A percentile compares a stretch with the other conserved stretches of the same genome.
Evolutionary conservation across 2,329 filamentous ascomycete species (phyloP).

Genomic region (Colletotrichum sp.): DNA sequence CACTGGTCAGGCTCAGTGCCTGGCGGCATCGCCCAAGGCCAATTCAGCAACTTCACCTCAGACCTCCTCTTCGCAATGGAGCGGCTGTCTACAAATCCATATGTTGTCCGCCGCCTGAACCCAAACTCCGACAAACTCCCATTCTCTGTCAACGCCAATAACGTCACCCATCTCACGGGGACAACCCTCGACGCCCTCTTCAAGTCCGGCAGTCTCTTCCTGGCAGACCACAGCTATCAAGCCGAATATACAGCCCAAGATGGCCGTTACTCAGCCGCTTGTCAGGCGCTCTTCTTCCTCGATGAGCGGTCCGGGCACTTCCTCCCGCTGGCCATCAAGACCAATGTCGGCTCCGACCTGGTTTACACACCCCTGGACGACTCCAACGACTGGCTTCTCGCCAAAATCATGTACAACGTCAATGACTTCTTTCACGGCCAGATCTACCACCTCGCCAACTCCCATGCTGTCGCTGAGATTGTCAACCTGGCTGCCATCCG

Average conservation of each 20-base stretch:
- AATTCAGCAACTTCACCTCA: background rate
- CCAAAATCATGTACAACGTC: constrained; percentile 53
- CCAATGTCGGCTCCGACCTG: background rate
- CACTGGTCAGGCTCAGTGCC: constrained; percentile 44
- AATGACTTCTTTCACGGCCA: constrained; percentile 52
- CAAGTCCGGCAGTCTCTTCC: background rate
- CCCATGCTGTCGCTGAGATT: constrained; percentile 48
- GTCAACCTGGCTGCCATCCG: constrained; percentile 49
- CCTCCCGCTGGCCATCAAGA: background rate
- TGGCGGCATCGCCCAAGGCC: constrained; percentile 22
- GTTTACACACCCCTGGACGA: constrained; percentile 52
- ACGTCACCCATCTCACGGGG: background rate
- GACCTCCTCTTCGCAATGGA: background rate
- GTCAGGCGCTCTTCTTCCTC: background rate
- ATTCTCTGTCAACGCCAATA: background rate
- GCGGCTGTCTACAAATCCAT: background rate
- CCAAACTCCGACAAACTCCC: background rate
- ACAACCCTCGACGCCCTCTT: background rate
- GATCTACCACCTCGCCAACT: constrained; percentile 47
- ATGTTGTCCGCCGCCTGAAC: background rate
- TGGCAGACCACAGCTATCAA: background rate
- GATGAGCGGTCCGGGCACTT: background rate
- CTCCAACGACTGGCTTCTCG: constrained; percentile 52
- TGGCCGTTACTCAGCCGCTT: background rate
- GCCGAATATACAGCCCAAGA: background rate